Evolutionary conservation across 768 basidiomycete genomes (phyloP), one percentile per base, ranked within the genome.

Genomic region (Panellus pusillus): DNA sequence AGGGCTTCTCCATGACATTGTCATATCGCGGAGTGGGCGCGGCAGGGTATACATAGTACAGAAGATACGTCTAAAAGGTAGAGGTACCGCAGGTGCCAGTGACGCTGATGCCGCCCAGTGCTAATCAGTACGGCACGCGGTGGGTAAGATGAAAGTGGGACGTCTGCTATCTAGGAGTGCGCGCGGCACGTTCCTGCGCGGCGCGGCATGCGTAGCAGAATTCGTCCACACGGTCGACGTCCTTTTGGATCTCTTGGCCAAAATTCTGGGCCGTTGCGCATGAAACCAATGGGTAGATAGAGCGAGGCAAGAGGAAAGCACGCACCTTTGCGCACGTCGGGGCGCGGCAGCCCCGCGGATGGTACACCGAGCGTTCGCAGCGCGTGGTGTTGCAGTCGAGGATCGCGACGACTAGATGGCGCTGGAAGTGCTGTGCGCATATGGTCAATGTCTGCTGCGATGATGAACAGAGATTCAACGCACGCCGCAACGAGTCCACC

Each of bases 401-500:
- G 69, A 91, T 87, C 47, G 86, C 88, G 45, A 83, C 73, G 54
- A 91, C 78, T 36, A 83, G 68, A 58, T 89, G 88, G 47, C 88
- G 82, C 69, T 90, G 89, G 65, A 90, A 91, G 66, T 91, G 89
- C 89, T 91, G 55, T 35, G 57, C 20, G 24, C 45, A 45, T 24
- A 6, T 68, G 31, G 65, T 36, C 44, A 38, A 57, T 29, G 37
- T 18, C 19, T 28, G 29, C 18, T 11, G 57, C 32, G 50, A 47
- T 41, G 45, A 57, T 45, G 60, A 44, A 14, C 17, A 17, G 3
- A 20, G 19, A 54, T n/a, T 41, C 44, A 66, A 60, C 71, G 50
- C 69, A 90, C 88, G 62, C 84, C 83, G 68, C 89, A 91, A 55
- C 75, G 78, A 50, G 74, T 70, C 88, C 88, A 91, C 19, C 80